Evolutionary conservation across 768 basidiomycete species (phyloP), one percentile per base, ranked within the genome.

Genomic region (Boletus subcaerulescens): DNA sequence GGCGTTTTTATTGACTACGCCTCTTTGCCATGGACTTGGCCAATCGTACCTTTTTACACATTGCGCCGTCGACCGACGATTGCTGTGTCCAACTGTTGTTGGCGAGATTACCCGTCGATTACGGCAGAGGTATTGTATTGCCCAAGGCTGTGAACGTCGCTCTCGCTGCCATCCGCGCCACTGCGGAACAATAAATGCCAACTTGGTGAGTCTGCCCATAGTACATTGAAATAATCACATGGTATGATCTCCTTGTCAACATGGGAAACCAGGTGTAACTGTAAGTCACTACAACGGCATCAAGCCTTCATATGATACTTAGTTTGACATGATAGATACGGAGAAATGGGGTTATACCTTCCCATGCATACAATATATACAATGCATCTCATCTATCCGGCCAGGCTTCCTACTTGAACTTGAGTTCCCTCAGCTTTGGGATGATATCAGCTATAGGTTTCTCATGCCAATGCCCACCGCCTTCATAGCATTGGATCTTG

Each of bases 381-480:
- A 45, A 29, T 29, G 9, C 29, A 29, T 29, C 29, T 29, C 2
- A 29, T 29, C 29, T 29, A 29, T 29, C 29, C 29, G 29, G 9
- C 29, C 8, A 5, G 29, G 29, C 29, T 29, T 29, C 39, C 51
- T 66, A 64, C 50, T 50, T 60, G 5, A 33, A 24, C 50, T 49
- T 71, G 36, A 71, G 60, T n/a, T 55, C 50, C 53, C 69, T 69
- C 26, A 71, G 29, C 35, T 52, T 54, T n/a, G 65, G 67, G 6
- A 72, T 68, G n/a, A 72, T 65, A 10, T 72, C 71, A 1, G 41
- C 45, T 48, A 72, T 18, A 29, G 55, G 49, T 35, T 50, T 63
- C 48, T 69, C 67, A n/a, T 61, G 39, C 65, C 65, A 69, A 35
- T 14, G 33, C 12, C 42, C 46, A 3, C 54, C 41, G 22, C 38